These are phyloP conservation scores for Heterobasidion parviporum DNA, from an alignment of 1,284 basidiomycete genomes.

Conservation along the genomic window DNA sequence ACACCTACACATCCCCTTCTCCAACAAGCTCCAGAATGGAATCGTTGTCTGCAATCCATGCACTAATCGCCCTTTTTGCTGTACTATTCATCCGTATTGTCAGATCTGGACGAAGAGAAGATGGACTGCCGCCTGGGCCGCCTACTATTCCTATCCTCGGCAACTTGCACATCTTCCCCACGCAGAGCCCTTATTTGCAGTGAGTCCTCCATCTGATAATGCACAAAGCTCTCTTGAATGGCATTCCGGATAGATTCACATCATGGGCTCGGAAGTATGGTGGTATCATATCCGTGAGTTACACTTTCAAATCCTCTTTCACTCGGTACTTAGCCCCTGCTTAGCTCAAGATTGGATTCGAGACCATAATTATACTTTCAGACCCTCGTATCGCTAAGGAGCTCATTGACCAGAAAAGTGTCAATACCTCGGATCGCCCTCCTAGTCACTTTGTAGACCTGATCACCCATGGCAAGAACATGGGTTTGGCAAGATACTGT, in stretches of 20 bases:
- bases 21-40: neutral
- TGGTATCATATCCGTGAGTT: constrained; percentile 3
- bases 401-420: neutral
- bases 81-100: neutral
- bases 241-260: constrained; percentile 11
- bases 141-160: constrained; percentile 22
- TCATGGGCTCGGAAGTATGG: constrained; percentile 15
- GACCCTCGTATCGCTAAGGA: neutral
- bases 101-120: neutral
- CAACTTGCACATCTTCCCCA: constrained; percentile 20
- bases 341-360: neutral
- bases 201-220: constrained; percentile 8
- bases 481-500: neutral
- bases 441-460: neutral
- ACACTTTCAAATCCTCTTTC: too few species aligned
- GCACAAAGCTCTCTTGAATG: neutral
- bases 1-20: too few species aligned
- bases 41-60: neutral
- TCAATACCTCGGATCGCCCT: neutral
- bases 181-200: constrained; percentile 5
- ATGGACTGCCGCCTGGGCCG: constrained; percentile 20
- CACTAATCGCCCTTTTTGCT: neutral
- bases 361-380: neutral
- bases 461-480: neutral
- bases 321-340: neutral